Base-by-base conservation (phyloP, 2,329 filamentous ascomycete species). In the Exophiala phaeomuriformis region DNA sequence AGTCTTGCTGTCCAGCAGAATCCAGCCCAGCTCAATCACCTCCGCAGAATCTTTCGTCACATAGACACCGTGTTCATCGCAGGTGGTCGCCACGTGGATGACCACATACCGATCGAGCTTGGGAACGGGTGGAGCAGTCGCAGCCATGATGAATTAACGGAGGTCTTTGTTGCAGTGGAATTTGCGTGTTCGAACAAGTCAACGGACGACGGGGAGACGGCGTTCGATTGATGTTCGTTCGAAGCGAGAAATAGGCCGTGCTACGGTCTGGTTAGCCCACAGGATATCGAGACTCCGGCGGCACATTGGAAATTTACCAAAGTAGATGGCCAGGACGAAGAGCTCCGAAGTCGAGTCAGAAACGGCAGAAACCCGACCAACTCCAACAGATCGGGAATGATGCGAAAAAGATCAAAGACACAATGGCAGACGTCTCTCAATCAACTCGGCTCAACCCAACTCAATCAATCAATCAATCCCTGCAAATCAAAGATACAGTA, bases 41-140 rank as follows among this genome's bases (percentile, higher is more conserved):
- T 98, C 93, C 59, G 93, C 93, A 55, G 93, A 97, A 74, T 98
- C 93, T 75, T 97, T 97, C 56, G 93, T 98, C 55, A 98, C 93
- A 72, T 98, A 98, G 62, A 98, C 93, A 60, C 93, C 93, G 74
- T 98, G 93, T 72, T 98, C 93, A 72, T 98, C 93, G 75, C 93
- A 98, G 64, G 93, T 98, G 35, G 93, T 98, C 61, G 93, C 93
- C 68, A 97, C 91, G 73, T 98, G 93, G 71, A 97, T 95, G 67
- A 98, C 88, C 63, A 96, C 86, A 75, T 95, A 98, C 71, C 91
- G 88, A 76, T 98, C 93, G 73, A 95, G 82, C 74, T 86, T 86
- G 64, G 84, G 79, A 64, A 82, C 81, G 76, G 77, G 69, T 60
- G 71, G 67, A 66, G 69, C 69, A 61, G 71, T 66, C 67, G 69